Evolutionary conservation across 495 filamentous ascomycete species (phyloP).

Genomic region (Hyphodiscus hymeniophilus): DNA sequence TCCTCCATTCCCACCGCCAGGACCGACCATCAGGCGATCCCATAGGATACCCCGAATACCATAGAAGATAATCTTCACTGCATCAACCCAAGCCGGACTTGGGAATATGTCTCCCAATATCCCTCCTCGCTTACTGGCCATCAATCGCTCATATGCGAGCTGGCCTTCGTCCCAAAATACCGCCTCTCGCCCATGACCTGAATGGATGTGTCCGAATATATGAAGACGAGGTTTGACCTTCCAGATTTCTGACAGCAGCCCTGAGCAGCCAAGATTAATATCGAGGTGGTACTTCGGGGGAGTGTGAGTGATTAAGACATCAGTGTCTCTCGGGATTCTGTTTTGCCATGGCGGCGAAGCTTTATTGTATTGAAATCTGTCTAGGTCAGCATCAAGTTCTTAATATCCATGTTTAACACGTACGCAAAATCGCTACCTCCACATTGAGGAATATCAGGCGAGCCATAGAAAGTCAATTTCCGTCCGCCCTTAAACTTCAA

Average conservation of each 20-base stretch:
- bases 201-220: constrained; percentile 87
- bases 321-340: constrained; percentile 59
- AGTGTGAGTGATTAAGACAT: constrained; percentile 82
- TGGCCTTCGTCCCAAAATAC: constrained; percentile 77
- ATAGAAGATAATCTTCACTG: constrained; percentile 48
- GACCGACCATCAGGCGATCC: constrained; percentile 56
- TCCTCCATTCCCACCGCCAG: constrained; percentile 49
- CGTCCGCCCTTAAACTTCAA: constrained; percentile 42
- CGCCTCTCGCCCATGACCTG: constrained; percentile 51
- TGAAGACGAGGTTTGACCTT: constrained; percentile 70
- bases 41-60: constrained; percentile 60
- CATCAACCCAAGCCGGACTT: constrained; percentile 51
- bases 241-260: constrained; percentile 70
- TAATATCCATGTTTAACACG: not conserved
- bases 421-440: constrained; percentile 52
- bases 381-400: not conserved
- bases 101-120: constrained; percentile 43
- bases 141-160: constrained; percentile 57
- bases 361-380: constrained; percentile 40
- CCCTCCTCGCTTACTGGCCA: constrained; percentile 32
- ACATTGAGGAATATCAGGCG: constrained; percentile 40
- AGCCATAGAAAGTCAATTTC: constrained; percentile 45
- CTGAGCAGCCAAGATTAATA: constrained; percentile 62
- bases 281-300: constrained; percentile 69
- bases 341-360: constrained; percentile 37